Conservation (phyloP, 441 rosid genomes). For the Euphorbia schlechtendalii region DNA sequence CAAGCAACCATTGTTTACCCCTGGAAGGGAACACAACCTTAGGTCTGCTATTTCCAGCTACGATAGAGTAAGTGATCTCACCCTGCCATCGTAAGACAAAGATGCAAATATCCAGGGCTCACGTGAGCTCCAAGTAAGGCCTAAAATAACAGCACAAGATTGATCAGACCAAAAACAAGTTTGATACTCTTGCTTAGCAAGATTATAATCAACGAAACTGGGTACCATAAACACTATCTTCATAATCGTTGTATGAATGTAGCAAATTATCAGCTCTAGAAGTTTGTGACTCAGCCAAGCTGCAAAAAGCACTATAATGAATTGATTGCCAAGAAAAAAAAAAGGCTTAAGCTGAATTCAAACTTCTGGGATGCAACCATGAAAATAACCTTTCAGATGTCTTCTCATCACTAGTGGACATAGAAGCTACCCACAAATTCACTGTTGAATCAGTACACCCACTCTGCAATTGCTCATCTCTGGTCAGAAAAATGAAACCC, state of each 20-base stretch:
- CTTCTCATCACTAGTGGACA: slow-evolving; percentile 36
- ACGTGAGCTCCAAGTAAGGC: slow-evolving; percentile 87
- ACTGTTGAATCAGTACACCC: slow-evolving; percentile 89
- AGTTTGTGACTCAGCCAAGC: slow-evolving; percentile 40
- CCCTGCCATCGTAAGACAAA: slow-evolving; percentile 92
- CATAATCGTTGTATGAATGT: slow-evolving; percentile 70
- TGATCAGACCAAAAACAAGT: slow-evolving; percentile 13
- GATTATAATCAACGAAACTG: slow-evolving; percentile 14
- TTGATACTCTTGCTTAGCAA: background rate
- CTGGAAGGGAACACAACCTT: background rate
- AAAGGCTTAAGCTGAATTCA: slow-evolving; percentile 1
- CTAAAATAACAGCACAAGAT: slow-evolving; percentile 36
- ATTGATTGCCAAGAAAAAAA: slow-evolving; percentile 8
- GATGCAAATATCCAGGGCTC: slow-evolving; percentile 96
- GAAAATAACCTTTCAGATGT: slow-evolving; percentile 42
- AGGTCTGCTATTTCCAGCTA: background rate
- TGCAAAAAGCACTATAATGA: slow-evolving; percentile 24
- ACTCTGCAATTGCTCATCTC: slow-evolving; percentile 48
- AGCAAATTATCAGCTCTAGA: slow-evolving; percentile 49
- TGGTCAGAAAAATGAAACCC: slow-evolving; percentile 20
- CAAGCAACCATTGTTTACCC: background rate
- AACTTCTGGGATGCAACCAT: background rate
- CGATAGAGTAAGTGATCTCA: slow-evolving; percentile 27
- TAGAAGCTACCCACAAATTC: slow-evolving; percentile 73
- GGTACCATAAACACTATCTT: slow-evolving; percentile 86